A percentile compares a stretch with the other conserved stretches of the same genome.
These are phyloP conservation scores for Hyphodiscus sp. DNA, from an alignment of 2,329 filamentous ascomycete species.

Conservation along the genomic window DNA sequence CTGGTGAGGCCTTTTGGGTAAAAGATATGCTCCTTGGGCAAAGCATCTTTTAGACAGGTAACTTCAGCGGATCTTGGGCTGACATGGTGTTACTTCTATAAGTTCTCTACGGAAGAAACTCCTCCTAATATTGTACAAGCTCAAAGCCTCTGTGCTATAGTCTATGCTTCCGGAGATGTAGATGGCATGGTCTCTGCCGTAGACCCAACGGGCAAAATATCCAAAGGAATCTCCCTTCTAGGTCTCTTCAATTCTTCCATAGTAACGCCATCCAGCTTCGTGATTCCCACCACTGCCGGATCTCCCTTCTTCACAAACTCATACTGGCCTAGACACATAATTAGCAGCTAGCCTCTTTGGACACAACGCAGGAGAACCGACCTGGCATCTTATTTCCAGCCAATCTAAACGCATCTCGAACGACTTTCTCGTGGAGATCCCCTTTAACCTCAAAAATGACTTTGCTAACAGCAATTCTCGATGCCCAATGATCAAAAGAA, in stretches of 20 bases:
- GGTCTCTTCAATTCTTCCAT: constrained; percentile 78
- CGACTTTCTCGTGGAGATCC: constrained; percentile 88
- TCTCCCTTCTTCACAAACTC: constrained; percentile 95
- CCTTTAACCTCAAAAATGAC: constrained; percentile 91
- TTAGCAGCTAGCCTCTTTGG: not conserved
- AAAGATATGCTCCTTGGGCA: no score
- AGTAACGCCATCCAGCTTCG: constrained; percentile 78
- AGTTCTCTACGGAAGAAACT: not conserved
- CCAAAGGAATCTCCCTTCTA: constrained; percentile 42
- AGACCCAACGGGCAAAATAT: constrained; percentile 13
- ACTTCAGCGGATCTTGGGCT: no score
- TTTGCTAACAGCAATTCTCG: constrained; percentile 82
- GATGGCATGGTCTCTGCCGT: constrained; percentile 13
- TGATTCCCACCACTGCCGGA: constrained; percentile 82
- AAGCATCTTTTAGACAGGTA: no score
- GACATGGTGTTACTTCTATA: not conserved
- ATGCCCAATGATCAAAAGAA: constrained; percentile 93
- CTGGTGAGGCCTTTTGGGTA: no score
- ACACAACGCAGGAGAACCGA: constrained; percentile 37
- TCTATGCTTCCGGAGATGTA: constrained; percentile 24
- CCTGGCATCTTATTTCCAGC: constrained; percentile 93
- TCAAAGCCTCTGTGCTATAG: not conserved
- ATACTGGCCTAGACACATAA: constrained; percentile 57
- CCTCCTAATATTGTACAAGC: constrained; percentile 8
- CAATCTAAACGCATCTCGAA: constrained; percentile 85